Evolutionary conservation across 2,329 filamentous ascomycete species (phyloP).

Genomic region (Epichloe brachyelytri): DNA sequence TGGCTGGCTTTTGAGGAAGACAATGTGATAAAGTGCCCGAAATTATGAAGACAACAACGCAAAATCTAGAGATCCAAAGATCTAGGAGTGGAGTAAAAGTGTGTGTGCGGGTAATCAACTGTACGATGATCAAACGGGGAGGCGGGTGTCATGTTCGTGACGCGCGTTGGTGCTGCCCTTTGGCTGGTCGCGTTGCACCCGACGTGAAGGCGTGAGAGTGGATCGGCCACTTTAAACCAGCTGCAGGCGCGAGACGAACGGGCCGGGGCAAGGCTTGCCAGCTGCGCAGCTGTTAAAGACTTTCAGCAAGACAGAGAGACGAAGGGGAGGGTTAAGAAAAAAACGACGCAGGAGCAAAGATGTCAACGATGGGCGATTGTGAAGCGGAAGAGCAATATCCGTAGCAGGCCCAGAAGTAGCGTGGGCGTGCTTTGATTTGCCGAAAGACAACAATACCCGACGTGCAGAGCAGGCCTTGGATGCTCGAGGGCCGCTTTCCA

Average conservation of each 20-base stretch:
- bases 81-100: constrained; percentile 3
- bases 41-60: not conserved
- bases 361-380: not conserved
- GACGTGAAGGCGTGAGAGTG: constrained; percentile 3
- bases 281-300: too few species aligned
- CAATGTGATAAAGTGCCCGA: not conserved
- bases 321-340: not conserved
- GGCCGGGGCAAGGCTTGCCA: not conserved
- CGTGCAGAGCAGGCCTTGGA: not conserved
- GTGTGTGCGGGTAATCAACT: constrained; percentile 9
- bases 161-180: constrained; percentile 8
- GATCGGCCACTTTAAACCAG: constrained; percentile 4
- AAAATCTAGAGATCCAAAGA: not conserved
- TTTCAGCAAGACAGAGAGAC: not conserved
- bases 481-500: too few species aligned
- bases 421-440: not conserved
- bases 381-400: not conserved
- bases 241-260: not conserved
- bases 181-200: constrained; percentile 3
- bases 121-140: constrained; percentile 18
- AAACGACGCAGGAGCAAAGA: not conserved
- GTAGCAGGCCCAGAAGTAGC: not conserved
- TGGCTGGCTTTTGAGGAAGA: constrained; percentile 12
- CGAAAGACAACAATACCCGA: not conserved
- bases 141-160: constrained; percentile 28